Evolutionary conservation across 2,329 filamentous ascomycete species (phyloP).

Genomic region (Sarocladiaceae sp.): DNA sequence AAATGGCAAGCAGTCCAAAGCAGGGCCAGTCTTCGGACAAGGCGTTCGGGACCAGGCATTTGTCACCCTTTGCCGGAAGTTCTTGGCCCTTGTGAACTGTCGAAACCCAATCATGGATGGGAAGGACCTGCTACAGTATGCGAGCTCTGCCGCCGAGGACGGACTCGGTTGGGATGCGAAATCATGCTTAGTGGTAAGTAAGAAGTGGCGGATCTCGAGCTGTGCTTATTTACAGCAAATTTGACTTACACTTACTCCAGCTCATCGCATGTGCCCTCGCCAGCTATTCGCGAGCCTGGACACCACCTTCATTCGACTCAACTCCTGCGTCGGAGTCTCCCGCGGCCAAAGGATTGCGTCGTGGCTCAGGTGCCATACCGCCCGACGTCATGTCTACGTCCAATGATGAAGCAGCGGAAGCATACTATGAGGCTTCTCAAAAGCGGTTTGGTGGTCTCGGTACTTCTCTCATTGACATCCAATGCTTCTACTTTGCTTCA

Average conservation of each 20-base stretch:
- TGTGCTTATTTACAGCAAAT: neutral
- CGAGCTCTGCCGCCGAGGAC: slow-evolving; percentile 15
- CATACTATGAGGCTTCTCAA: slow-evolving; percentile 18
- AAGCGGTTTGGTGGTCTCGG: slow-evolving; percentile 19
- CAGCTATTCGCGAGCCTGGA: neutral
- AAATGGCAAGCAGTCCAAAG: neutral
- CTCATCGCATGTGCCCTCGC: neutral
- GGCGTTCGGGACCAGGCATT: neutral
- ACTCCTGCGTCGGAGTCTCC: neutral
- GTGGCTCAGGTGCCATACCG: no score
- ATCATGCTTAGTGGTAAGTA: slow-evolving; percentile 18
- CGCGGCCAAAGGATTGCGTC: no score
- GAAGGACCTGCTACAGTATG: slow-evolving; percentile 15
- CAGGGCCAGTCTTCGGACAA: neutral
- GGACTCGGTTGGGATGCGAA: slow-evolving; percentile 17
- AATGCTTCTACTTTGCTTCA: slow-evolving; percentile 19
- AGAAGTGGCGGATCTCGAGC: neutral
- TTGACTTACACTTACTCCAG: neutral
- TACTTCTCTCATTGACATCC: slow-evolving; percentile 18
- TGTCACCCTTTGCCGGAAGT: slow-evolving; percentile 7
- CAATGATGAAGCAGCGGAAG: slow-evolving; percentile 11
- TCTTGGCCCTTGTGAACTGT: slow-evolving; percentile 17
- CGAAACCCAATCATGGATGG: slow-evolving; percentile 20
- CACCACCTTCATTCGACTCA: neutral
- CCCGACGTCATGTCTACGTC: neutral